Conservation (phyloP, 2,329 filamentous ascomycete species). For the Bipolaris sorokiniana region DNA sequence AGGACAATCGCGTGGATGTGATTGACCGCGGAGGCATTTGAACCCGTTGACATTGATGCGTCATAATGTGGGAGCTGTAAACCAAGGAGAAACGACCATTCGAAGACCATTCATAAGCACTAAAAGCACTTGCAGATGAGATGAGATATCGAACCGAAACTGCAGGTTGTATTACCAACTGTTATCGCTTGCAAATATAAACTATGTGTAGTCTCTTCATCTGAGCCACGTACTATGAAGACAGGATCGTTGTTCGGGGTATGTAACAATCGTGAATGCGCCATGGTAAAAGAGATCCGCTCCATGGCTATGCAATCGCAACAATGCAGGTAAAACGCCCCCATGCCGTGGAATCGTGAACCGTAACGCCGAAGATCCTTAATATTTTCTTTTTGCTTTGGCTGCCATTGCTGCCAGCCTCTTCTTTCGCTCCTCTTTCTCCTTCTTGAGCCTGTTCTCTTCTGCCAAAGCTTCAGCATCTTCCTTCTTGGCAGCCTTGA, state of each 20-base stretch:
- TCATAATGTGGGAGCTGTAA: background rate
- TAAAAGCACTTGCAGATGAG: background rate
- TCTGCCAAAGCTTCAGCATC: conserved; percentile 69
- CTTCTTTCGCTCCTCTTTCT: conserved; percentile 47
- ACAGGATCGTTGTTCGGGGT: conserved; percentile 22
- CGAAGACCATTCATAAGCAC: background rate
- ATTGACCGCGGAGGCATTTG: background rate
- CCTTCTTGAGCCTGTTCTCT: conserved; percentile 50
- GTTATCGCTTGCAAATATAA: conserved; percentile 18
- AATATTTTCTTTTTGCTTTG: conserved; percentile 41
- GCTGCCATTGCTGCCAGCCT: conserved; percentile 41
- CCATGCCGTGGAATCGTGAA: conserved; percentile 34
- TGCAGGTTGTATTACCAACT: conserved; percentile 12
- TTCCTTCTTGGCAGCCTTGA: conserved; percentile 68
- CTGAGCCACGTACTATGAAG: conserved; percentile 23
- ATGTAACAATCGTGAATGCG: conserved; percentile 29
- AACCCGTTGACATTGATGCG: background rate
- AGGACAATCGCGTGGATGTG: conserved; percentile 1
- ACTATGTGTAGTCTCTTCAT: conserved; percentile 26
- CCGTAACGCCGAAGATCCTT: conserved; percentile 33
- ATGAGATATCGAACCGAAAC: conserved; percentile 5
- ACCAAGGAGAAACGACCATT: background rate
- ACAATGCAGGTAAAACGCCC: conserved; percentile 35
- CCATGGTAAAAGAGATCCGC: conserved; percentile 31
- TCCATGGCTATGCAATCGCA: conserved; percentile 43